Base-by-base conservation (phyloP, 2,329 filamentous ascomycete genomes). In the Colletotrichum truncatum region DNA sequence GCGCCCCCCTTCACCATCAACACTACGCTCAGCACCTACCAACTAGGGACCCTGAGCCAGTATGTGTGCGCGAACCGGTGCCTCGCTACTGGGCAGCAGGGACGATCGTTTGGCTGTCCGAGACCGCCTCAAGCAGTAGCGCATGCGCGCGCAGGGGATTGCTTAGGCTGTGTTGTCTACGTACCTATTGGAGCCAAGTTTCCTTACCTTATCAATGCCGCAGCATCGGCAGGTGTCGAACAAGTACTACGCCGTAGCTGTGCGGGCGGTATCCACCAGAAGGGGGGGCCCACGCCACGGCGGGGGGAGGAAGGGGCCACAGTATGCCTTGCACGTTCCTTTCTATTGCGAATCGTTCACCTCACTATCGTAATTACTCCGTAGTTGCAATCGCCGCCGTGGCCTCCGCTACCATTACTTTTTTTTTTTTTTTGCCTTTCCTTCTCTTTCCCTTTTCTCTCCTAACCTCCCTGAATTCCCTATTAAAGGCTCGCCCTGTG, bases 401-500 rank as follows among this genome's bases (percentile, higher is more conserved):
- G 23, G 25, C 23, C 23, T 48, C 23, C 43, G 21, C 36, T 53
- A 14, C 25, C 38, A 18, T 18, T 43, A 34, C 18, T 34, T 55
- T 38, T 30, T 10, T 43, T 30, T 14, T 45, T 32, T 34, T n/a
- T 56, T 23, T 10, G 23, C 6, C 11, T n/a, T 38, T 16, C n/a
- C 16, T 18, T 26, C 25, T n/a, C 25, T 16, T 11, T 12, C 14
- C 28, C 14, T 23, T 41, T 16, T 25, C 36, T 38, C 21, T 28
- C 45, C 52, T 21, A 18, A n/a, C 21, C n/a, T 16, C 38, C 38
- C 38, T 55, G 23, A n/a, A 9, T 12, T 21, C 18, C 18, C 48
- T 62, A 56, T 55, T 55, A 49, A 62, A 62, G 16, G 14, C 38
- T 45, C 36, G 26, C n/a, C 34, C 26, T 9, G 51, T 62, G 58